Evolutionary conservation across 2,329 filamentous ascomycete species (phyloP), one percentile per base, ranked within the genome.

Genomic region (Corinectria fuckeliana): DNA sequence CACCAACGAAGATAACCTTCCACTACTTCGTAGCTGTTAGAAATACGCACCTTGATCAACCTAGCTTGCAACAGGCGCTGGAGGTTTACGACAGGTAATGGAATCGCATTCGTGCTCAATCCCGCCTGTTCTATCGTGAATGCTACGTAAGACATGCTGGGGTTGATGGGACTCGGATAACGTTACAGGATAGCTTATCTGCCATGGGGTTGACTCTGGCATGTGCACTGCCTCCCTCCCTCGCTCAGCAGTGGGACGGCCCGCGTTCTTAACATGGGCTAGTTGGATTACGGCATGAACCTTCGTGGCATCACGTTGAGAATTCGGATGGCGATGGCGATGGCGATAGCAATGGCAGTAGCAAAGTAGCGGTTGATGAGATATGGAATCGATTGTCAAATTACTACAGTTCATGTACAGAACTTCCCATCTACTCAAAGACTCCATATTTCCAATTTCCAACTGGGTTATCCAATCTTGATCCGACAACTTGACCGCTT

Each of bases 381-480:
- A 72, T 67, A 67, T 59, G 63, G 70, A 71, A 70, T 64, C 68
- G 66, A 64, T 71, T 71, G 65, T 69, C 68, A 70, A 57, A 72
- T 71, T 71, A 75, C 72, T 74, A 71, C 57, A 65, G 64, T 71
- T 66, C 73, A 79, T 79, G 71, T 78, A 79, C 75, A 78, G 71
- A 77, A 72, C 73, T 72, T 77, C 69, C 71, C 75, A 77, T 78
- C 75, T 80, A 78, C 71, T 71, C 65, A 68, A 72, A 72, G 73
- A 75, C 74, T 75, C 72, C 72, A 66, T 69, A 74, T 72, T 71
- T 73, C 69, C 70, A 74, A 70, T 71, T 48, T 69, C 56, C 72
- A 68, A 70, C 71, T 65, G 66, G 69, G 68, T 72, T 69, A 70
- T 71, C 69, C 71, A 68, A 74, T 74, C 72, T 66, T 67, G 60